Evolutionary conservation across 2,329 filamentous ascomycete species (phyloP).

Genomic region (Pezicula rhizophila): DNA sequence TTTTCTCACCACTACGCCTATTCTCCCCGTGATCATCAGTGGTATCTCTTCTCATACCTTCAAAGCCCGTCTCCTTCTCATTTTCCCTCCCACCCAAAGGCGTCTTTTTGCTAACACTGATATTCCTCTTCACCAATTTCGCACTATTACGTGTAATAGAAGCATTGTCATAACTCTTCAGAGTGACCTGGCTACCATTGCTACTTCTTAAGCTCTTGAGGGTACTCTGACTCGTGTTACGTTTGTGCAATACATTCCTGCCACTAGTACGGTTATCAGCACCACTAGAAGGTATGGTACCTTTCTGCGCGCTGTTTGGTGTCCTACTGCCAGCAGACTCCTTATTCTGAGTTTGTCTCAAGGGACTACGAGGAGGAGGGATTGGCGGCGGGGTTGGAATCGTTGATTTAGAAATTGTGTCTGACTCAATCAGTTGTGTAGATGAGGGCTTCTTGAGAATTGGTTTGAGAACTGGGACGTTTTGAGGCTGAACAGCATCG

Average conservation of each 20-base stretch:
- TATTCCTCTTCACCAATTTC: constrained; percentile 19
- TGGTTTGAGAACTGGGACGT: constrained; percentile 14
- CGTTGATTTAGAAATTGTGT: background rate
- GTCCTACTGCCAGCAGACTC: constrained; percentile 12
- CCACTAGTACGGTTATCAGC: constrained; percentile 9
- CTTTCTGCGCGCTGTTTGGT: constrained; percentile 1
- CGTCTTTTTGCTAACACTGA: constrained; percentile 5
- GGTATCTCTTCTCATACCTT: background rate
- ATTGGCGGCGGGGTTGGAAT: constrained; percentile 5
- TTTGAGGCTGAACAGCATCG: background rate
- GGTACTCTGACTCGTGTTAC: constrained; percentile 13
- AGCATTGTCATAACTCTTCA: constrained; percentile 18
- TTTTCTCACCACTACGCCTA: constrained; percentile 11
- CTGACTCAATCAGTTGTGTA: constrained; percentile 15
- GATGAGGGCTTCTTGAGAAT: constrained; percentile 23
- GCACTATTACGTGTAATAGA: background rate
- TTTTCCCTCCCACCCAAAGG: background rate
- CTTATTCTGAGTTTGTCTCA: constrained; percentile 16
- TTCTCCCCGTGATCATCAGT: background rate
- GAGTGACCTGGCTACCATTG: background rate
- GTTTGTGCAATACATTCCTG: constrained; percentile 19
- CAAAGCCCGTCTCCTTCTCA: background rate
- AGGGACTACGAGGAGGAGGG: constrained; percentile 14
- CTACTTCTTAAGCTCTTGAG: constrained; percentile 12
- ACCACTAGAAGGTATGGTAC: constrained; percentile 8